Evolutionary conservation across 441 rosid genomes (phyloP).

Genomic region (Eutrema salsugineum): DNA sequence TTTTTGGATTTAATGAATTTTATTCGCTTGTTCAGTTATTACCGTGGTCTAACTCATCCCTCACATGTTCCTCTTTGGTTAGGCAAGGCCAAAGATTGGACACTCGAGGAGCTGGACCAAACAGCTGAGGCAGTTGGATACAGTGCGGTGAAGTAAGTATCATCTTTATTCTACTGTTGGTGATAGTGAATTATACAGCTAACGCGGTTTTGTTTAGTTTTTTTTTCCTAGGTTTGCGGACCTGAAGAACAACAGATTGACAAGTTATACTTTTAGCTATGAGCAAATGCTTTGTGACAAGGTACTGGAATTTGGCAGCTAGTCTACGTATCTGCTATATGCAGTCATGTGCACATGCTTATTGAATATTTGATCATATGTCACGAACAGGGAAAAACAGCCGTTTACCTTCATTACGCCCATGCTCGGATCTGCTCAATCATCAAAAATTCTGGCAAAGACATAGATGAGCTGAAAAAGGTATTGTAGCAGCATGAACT

Average conservation of each 20-base stretch:
- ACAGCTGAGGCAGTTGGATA: slow-evolving; percentile 86
- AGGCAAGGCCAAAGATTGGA: slow-evolving; percentile 78
- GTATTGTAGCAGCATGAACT: slow-evolving; percentile 29
- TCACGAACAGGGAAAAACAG: slow-evolving; percentile 67
- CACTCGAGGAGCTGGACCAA: slow-evolving; percentile 67
- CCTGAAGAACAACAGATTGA: slow-evolving; percentile 72
- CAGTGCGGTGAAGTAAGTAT: slow-evolving; percentile 80
- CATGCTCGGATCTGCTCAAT: slow-evolving; percentile 87
- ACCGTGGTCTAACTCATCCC: neutral
- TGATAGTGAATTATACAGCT: neutral
- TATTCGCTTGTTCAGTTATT: neutral
- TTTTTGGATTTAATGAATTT: slow-evolving; percentile 1
- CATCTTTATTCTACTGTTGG: neutral
- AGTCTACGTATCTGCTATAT: neutral
- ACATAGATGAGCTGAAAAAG: slow-evolving; percentile 57
- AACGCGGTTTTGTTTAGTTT: neutral
- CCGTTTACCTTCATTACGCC: slow-evolving; percentile 71
- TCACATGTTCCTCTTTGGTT: neutral
- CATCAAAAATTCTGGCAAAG: slow-evolving; percentile 71
- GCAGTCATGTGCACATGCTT: neutral
- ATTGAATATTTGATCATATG: neutral
- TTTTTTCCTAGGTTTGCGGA: slow-evolving; percentile 68
- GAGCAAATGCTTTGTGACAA: slow-evolving; percentile 86
- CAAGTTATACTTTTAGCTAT: slow-evolving; percentile 60
- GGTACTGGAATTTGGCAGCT: slow-evolving; percentile 33